Evolutionary conservation across 331 rosid species (phyloP).

Genomic region (Acacia pycnantha): DNA sequence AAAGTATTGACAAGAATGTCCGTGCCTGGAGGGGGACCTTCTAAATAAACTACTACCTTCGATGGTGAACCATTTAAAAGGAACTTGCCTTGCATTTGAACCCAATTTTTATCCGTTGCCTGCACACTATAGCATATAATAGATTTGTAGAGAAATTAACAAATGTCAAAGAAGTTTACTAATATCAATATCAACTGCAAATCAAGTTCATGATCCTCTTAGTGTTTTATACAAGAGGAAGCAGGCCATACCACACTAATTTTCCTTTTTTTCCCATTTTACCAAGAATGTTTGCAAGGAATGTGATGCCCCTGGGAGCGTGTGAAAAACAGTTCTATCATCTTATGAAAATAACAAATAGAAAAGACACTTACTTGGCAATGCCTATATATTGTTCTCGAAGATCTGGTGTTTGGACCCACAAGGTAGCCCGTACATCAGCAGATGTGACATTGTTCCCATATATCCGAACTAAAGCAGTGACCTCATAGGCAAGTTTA

Average conservation of each 20-base stretch:
- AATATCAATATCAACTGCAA: neutral
- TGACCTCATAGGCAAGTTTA: slow-evolving; percentile 76
- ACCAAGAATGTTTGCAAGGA: neutral
- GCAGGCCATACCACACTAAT: neutral
- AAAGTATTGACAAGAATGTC: slow-evolving; percentile 88
- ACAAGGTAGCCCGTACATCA: slow-evolving; percentile 78
- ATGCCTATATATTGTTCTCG: slow-evolving; percentile 90
- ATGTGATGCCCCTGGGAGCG: neutral
- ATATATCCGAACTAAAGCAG: slow-evolving; percentile 71
- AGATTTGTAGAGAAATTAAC: slow-evolving; percentile 15
- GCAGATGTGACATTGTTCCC: slow-evolving; percentile 74
- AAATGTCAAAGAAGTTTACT: slow-evolving; percentile 4
- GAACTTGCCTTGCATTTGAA: slow-evolving; percentile 83
- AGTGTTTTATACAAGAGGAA: neutral
- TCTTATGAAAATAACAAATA: neutral
- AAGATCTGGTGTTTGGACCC: slow-evolving; percentile 66
- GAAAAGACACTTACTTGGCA: slow-evolving; percentile 59
- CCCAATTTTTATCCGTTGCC: slow-evolving; percentile 95
- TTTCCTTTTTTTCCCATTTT: neutral
- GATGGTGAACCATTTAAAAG: slow-evolving; percentile 83
- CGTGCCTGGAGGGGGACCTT: slow-evolving; percentile 88
- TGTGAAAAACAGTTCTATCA: neutral
- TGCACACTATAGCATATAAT: slow-evolving; percentile 60
- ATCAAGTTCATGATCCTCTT: neutral
- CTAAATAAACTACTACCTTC: slow-evolving; percentile 74